Base-by-base conservation (phyloP, 805 yeast species). In the Saturnispora sekii region DNA sequence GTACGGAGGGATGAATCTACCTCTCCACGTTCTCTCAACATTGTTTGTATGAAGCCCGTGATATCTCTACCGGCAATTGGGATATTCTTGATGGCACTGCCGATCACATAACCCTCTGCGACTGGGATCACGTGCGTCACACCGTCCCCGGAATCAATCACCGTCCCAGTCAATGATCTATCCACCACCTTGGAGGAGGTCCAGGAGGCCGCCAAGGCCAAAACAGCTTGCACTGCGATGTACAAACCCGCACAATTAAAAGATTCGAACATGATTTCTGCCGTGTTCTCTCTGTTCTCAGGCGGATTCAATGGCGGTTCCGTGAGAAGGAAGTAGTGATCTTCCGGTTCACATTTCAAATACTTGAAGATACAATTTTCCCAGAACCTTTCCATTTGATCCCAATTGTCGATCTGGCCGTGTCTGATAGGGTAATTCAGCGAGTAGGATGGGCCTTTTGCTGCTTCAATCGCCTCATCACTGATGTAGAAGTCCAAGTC, bases 291-390 rank as follows among this genome's bases (percentile, higher is more conserved):
- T 69, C 99, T 84, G 66, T 93, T 93, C 69, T 93, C 99, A 6
- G 99, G 99, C n/a, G 99, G 97, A 60, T 93, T 93, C 53, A 93
- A 76, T 17, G 99, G 99, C 10, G 99, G 99, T 68, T 93, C 99
- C 42, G 99, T 93, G 55, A 93, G 68, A 46, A 93, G 69, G 66
- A 93, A 93, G 61, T 86, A 88, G 61, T 93, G 99, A 66, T 93
- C 99, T 64, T 93, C 99, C 12, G 99, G 99, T 67, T 93, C 98
- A 63, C 97, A 87, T 64, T 96, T 79, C 55, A 93, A 74, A 63
- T 93, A 93, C 68, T 93, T 90, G 72, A 93, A 93, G 59, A 93
- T 89, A 39, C 96, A 86, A 58, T 85, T 84, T 61, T 93, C 97
- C 98, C 98, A 93, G 65, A 88, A 90, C 62, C 98, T 76, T 66